Base-by-base conservation (phyloP, 805 yeast species). In the Candida nemodendra region DNA sequence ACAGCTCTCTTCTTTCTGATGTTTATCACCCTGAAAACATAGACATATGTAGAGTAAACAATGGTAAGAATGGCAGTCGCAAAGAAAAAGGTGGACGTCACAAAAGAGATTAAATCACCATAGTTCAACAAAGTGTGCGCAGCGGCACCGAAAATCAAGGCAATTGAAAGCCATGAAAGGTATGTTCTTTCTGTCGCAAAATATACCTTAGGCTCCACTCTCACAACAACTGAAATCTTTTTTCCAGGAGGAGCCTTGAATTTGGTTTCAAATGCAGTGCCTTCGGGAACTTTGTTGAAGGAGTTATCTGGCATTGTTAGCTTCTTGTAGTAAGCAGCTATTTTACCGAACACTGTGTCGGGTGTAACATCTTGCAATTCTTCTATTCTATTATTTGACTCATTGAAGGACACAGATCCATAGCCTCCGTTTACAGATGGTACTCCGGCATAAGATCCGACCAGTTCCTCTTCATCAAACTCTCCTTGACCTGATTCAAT, bases 191-290 rank as follows among this genome's bases (percentile, higher is more conserved):
- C 99, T 17, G 95, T 88, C 5, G 99, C 99, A 64, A 93, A 93
- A 61, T 93, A 93, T n/a, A 93, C 99, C 67, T 93, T 93, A 41
- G 99, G 99, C 65, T 93, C 99, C 25, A 93, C 90, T 55, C 99
- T 78, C 26, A 93, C 95, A 2, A 98, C 99, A 7, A 93, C 93
- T 55, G 89, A 79, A 42, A 93, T 86, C 30, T 76, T 73, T 63
- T 89, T 90, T 2, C 98, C 99, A 28, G 84, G 79, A 16, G 99
- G 98, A 9, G 93, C 84, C 42, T 63, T 66, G 46, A 81, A 72
- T 38, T 66, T 62, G 3, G 76, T 57, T 44, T 77, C 81, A 54
- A 79, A 83, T 0, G 71, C 72, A 0, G 89, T 81, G 18, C 86
- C 88, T 13, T 63, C 66, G 11, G 85, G 81, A 14, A 82, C 79